Percentiles rank a stretch among this genome's conserved stretches.
Evolutionary conservation across 345 rosid species (phyloP).

Genomic region (Psidium guajava): DNA sequence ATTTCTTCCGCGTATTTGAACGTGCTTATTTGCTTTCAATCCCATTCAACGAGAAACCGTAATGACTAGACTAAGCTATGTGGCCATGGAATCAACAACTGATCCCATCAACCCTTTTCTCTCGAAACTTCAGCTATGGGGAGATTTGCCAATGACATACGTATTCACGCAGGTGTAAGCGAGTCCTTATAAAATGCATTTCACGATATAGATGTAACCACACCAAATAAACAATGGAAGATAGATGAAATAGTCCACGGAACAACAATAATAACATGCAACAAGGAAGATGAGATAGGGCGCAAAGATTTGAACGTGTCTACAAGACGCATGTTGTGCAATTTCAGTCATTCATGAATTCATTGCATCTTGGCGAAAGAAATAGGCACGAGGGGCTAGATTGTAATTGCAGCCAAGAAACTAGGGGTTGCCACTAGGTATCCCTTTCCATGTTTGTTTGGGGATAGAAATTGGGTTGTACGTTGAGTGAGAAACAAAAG

Average conservation of each 20-base stretch:
- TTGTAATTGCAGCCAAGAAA: neutral
- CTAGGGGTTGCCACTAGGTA: neutral
- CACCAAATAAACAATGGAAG: no score
- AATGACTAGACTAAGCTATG: neutral
- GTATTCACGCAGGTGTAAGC: neutral
- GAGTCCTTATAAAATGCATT: no score
- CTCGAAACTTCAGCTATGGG: neutral
- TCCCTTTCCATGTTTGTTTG: neutral
- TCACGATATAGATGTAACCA: no score
- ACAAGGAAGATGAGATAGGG: no score
- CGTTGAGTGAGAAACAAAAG: neutral
- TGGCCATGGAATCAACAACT: neutral
- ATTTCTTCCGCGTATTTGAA: neutral
- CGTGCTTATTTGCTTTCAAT: neutral
- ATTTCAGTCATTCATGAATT: neutral
- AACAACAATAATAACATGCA: no score
- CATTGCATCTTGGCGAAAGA: neutral
- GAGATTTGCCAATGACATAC: neutral
- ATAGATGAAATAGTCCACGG: no score
- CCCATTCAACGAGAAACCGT: neutral
- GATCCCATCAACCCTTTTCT: neutral
- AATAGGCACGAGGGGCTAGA: neutral
- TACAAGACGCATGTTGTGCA: neutral
- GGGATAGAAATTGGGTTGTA: neutral
- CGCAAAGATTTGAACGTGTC: neutral